phyloP scores from a whole-genome alignment of 306 rosid species.

The Abrus precatorius region DNA sequence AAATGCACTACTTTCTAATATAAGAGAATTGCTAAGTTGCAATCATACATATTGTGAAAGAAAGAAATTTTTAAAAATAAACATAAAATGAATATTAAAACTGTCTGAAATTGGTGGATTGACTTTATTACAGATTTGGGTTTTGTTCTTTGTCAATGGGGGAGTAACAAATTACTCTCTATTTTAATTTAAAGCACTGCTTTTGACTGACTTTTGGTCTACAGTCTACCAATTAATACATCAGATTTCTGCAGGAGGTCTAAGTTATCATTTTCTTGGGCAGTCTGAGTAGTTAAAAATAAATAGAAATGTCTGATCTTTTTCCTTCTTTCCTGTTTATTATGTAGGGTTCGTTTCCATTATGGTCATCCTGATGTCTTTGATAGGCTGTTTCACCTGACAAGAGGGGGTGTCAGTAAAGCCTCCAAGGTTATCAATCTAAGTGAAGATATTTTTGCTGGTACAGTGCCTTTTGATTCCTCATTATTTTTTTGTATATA shows the following conservation, averaged over 20 bases:
- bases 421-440: constrained; percentile 65
- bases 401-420: constrained; percentile 68
- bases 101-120: constrained; percentile 32
- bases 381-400: constrained; percentile 63
- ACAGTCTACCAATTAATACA: neutral
- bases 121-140: neutral
- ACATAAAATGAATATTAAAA: constrained; percentile 17
- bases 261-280: constrained; percentile 24
- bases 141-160: neutral
- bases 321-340: constrained; percentile 20
- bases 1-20: constrained; percentile 15
- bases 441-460: constrained; percentile 66
- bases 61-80: neutral
- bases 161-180: neutral
- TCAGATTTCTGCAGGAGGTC: neutral
- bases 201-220: constrained; percentile 19
- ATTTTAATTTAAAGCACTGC: constrained; percentile 21
- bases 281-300: neutral
- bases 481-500: constrained; percentile 36
- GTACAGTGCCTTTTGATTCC: constrained; percentile 43
- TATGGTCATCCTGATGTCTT: constrained; percentile 69
- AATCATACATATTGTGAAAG: neutral
- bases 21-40: neutral
- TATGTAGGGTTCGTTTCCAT: constrained; percentile 65
- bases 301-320: constrained; percentile 32